phyloP scores from a whole-genome alignment of 116 monocot genomes.

The Zostera marina region DNA sequence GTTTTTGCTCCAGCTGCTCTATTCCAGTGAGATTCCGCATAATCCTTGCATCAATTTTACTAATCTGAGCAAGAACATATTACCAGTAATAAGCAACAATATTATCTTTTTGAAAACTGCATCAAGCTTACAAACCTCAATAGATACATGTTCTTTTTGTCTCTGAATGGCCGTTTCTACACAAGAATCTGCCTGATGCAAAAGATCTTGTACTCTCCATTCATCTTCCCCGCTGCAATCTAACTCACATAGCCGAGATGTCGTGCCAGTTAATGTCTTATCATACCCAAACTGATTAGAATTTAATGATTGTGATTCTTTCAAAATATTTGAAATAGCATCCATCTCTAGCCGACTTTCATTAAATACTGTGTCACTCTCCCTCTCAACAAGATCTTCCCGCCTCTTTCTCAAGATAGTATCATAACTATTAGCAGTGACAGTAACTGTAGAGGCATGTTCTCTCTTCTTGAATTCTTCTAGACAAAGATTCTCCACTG shows the following conservation, averaged over 20 bases:
- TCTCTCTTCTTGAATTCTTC: constrained; percentile 42
- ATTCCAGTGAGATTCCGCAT: constrained; percentile 43
- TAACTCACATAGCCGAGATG: constrained; percentile 43
- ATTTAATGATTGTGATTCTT: constrained; percentile 58
- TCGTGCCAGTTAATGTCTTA: constrained; percentile 34
- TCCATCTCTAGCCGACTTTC: constrained; percentile 49
- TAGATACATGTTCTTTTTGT: constrained; percentile 53
- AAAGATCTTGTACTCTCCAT: constrained; percentile 40
- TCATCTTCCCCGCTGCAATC: constrained; percentile 48
- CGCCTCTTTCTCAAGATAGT: constrained; percentile 40
- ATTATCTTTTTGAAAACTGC: neutral
- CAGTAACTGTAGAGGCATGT: constrained; percentile 11
- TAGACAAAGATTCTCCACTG: constrained; percentile 38
- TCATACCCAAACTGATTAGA: constrained; percentile 56
- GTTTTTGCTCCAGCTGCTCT: constrained; percentile 60
- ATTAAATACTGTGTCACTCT: constrained; percentile 23
- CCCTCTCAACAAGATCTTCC: constrained; percentile 46
- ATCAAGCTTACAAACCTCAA: constrained; percentile 37
- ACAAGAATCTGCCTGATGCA: constrained; percentile 48
- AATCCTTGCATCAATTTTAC: constrained; percentile 80
- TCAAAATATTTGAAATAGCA: constrained; percentile 49
- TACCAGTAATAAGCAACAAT: neutral
- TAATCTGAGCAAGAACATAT: constrained; percentile 29
- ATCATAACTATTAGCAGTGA: constrained; percentile 35
- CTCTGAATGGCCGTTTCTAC: constrained; percentile 44